Evolutionary conservation across 2,329 filamentous ascomycete species (phyloP), one percentile per base, ranked within the genome.

Genomic region (Talaromyces rugulosus): DNA sequence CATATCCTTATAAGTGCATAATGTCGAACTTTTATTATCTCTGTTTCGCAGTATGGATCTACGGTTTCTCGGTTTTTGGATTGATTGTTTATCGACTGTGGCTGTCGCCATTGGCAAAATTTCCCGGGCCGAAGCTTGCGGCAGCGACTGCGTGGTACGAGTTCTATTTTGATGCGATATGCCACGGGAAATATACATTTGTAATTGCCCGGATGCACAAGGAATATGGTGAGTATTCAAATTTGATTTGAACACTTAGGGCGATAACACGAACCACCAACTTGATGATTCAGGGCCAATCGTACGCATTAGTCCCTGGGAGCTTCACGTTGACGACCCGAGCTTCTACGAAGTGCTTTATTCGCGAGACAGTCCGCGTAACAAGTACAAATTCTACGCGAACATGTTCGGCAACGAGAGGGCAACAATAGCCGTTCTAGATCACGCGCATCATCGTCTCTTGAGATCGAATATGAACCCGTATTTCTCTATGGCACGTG

Each of bases 381-480:
- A 74, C 63, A 74, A 74, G 54, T 71, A 68, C 23, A 53, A 66
- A 18, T 70, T 68, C 64, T 69, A 70, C 62, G 64, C 68, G 7
- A 67, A 67, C 14, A 67, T 68, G 40, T 71, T 75, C 55, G 71
- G 69, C 12, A 67, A 65, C 30, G 68, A 72, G 6, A 62, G 64
- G 8, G 70, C 72, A 53, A 69, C 74, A 66, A 75, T 76, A 58
- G 69, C 68, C 3, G 68, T 69, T 0, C 63, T 70, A 56, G 69
- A 74, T 58, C 68, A 74, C 61, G 66, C 66, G 27, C 69, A 66
- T 14, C 75, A 76, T 63, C 72, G 73, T 2, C 64, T 71, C 12
- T 65, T 70, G 5, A 68, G 74, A 7, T 68, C 71, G 36, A 67
- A 72, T 14, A 72, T 76, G 67, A 75, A 71, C 59, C 72, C 73